Evolutionary conservation across 352 stramenopile species (phyloP).

Genomic region (Paralagenidium karlingii): DNA sequence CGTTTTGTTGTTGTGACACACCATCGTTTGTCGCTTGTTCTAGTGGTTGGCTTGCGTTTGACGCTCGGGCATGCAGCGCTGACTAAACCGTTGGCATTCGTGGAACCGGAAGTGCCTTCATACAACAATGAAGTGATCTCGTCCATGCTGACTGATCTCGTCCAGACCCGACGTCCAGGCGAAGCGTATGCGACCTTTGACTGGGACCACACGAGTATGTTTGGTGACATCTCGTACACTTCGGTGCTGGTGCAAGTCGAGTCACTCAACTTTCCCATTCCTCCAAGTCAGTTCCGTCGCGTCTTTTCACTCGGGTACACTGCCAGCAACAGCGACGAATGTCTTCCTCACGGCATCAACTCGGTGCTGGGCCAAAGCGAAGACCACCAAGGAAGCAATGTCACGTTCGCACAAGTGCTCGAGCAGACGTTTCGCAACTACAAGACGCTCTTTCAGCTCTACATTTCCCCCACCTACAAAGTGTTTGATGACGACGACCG

Average conservation of each 20-base stretch:
- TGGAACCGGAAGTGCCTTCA: constrained; percentile 25
- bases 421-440: constrained; percentile 20
- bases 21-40: too few species aligned
- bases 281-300: constrained; percentile 19
- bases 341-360: constrained; percentile 23
- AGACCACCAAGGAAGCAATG: constrained; percentile 20
- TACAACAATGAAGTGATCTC: constrained; percentile 42
- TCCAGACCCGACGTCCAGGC: constrained; percentile 12
- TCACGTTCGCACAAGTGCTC: constrained; percentile 23
- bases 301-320: constrained; percentile 43
- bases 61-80: too few species aligned
- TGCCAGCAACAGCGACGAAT: constrained; percentile 25
- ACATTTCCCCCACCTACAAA: constrained; percentile 32
- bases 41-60: too few species aligned
- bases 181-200: constrained; percentile 41
- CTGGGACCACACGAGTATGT: constrained; percentile 62
- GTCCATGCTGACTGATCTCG: constrained; percentile 22
- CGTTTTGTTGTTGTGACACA: too few species aligned
- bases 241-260: constrained; percentile 43
- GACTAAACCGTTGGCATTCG: too few species aligned
- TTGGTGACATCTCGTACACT: constrained; percentile 52
- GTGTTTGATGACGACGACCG: too few species aligned
- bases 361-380: constrained; percentile 26
- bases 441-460: constrained; percentile 37
- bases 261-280: constrained; percentile 35